Conservation (phyloP, 1,284 basidiomycete species). For the Ceratobasidium sp. region DNA sequence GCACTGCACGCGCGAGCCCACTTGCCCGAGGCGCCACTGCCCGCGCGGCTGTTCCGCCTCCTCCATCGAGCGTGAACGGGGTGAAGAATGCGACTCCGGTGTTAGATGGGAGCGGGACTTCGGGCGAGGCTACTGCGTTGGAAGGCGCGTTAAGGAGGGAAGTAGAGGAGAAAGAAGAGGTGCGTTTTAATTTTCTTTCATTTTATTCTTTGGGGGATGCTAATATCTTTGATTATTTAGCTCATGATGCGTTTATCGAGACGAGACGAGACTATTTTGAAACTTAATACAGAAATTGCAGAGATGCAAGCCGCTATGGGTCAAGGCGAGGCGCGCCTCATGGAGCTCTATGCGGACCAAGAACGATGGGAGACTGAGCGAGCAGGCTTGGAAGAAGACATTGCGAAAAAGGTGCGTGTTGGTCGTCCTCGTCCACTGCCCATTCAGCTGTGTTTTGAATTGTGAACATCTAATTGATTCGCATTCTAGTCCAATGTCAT, state of each 20-base stretch:
- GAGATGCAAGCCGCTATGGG: slow-evolving; percentile 72
- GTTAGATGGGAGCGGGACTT: slow-evolving; percentile 26
- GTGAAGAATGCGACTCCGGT: slow-evolving; percentile 18
- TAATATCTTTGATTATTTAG: slow-evolving; percentile 57
- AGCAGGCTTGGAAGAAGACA: slow-evolving; percentile 74
- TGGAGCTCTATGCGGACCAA: slow-evolving; percentile 83
- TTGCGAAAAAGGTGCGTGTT: slow-evolving; percentile 33
- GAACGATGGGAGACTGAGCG: slow-evolving; percentile 80
- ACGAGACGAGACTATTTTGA: slow-evolving; percentile 76
- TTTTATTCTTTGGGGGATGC: slow-evolving; percentile 43
- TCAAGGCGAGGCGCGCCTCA: slow-evolving; percentile 74
- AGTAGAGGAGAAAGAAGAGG: slow-evolving; percentile 84
- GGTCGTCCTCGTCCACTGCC: background rate
- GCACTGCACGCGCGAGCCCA: slow-evolving; percentile 18
- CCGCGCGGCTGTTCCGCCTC: slow-evolving; percentile 45
- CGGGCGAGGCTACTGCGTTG: slow-evolving; percentile 61
- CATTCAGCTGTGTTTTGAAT: no score
- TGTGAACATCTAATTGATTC: background rate
- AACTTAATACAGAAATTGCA: slow-evolving; percentile 73
- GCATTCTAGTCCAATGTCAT: slow-evolving; percentile 59
- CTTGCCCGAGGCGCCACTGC: slow-evolving; percentile 31
- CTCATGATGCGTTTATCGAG: slow-evolving; percentile 80
- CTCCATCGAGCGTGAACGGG: slow-evolving; percentile 23
- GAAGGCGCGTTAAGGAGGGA: slow-evolving; percentile 76
- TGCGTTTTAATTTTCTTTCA: slow-evolving; percentile 55